phyloP scores from a whole-genome alignment of 164 flowering plant genomes.

The Brasenia schreberi region DNA sequence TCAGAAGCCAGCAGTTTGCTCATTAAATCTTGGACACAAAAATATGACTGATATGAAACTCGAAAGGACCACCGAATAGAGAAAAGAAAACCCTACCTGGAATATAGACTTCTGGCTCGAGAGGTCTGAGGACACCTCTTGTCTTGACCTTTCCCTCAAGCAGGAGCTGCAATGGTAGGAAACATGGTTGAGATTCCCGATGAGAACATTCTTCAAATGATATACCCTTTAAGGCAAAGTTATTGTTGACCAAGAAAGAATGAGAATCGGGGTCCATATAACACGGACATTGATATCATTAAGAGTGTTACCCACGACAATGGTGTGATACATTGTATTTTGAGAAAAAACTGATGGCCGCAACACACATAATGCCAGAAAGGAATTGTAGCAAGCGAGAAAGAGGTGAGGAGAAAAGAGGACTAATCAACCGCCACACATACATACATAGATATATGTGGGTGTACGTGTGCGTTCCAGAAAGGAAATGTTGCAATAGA shows the following conservation, averaged over 20 bases:
- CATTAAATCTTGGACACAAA: neutral
- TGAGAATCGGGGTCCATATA: too few species aligned
- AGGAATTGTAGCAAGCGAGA: neutral
- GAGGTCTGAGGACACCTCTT: conserved; percentile 73
- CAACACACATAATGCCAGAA: neutral
- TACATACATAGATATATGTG: neutral
- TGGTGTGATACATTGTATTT: too few species aligned
- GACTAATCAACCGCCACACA: neutral
- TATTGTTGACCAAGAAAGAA: too few species aligned
- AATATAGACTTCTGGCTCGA: conserved; percentile 70
- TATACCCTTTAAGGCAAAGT: too few species aligned
- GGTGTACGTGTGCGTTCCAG: neutral
- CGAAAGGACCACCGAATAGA: neutral
- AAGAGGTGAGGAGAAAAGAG: neutral
- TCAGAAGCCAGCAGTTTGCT: too few species aligned
- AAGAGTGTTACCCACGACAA: too few species aligned
- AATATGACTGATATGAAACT: neutral
- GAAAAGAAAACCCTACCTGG: conserved; percentile 42
- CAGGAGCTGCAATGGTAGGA: conserved; percentile 44
- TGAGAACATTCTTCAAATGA: neutral
- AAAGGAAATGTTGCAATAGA: neutral
- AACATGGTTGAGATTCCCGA: neutral
- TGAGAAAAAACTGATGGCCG: too few species aligned
- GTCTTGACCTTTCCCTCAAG: conserved; percentile 55
- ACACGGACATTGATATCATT: too few species aligned